Conservation (phyloP, 768 basidiomycete genomes). For the Astraeus odoratus region DNA sequence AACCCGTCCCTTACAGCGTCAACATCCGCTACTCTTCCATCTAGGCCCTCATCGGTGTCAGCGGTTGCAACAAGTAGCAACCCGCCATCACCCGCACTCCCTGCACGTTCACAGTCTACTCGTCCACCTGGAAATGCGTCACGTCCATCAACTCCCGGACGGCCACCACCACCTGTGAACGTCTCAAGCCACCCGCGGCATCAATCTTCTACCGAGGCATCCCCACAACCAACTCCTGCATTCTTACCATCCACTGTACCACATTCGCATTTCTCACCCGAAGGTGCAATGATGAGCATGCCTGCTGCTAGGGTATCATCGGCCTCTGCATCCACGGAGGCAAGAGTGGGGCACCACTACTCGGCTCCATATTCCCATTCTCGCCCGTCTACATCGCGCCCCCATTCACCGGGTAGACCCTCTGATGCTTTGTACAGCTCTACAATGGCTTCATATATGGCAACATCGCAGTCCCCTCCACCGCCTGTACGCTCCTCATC, state of each 20-base stretch:
- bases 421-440: not conserved
- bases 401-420: no score
- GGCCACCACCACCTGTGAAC: not conserved
- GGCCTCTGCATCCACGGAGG: conserved; percentile 1
- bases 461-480: not conserved
- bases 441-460: not conserved
- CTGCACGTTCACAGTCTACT: not conserved
- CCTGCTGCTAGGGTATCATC: not conserved
- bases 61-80: not conserved
- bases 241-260: not conserved
- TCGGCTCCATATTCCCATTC: no score
- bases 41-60: not conserved
- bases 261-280: not conserved
- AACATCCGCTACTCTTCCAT: not conserved
- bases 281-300: not conserved
- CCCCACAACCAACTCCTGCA: conserved; percentile 9
- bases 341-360: not conserved
- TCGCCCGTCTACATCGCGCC: not conserved
- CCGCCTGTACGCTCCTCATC: no score
- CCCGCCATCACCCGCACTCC: not conserved
- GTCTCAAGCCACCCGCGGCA: not conserved
- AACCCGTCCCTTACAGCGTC: conserved; percentile 2
- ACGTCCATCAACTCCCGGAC: not conserved
- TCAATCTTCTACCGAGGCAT: conserved; percentile 2
- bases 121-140: not conserved